phyloP scores from a whole-genome alignment of 768 basidiomycete species.

The Multifurca ochricompacta region DNA sequence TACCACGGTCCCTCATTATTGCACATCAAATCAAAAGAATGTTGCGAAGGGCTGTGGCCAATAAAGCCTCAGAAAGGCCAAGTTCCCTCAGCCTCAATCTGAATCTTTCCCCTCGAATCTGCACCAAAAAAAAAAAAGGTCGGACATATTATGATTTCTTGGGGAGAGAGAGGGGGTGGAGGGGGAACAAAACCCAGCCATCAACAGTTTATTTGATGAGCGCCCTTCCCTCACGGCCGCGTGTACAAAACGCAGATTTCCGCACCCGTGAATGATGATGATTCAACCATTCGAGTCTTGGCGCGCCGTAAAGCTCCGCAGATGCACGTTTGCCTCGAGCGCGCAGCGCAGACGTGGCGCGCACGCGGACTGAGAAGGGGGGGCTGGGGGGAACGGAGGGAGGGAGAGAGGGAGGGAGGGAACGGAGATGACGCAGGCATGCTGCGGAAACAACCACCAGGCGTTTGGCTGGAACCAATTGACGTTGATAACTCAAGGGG shows the following conservation, averaged over 20 bases:
- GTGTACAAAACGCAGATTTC: background rate
- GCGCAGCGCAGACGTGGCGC: conserved; percentile 11
- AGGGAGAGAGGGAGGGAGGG: too few species aligned
- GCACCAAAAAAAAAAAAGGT: background rate
- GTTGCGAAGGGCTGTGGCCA: conserved; percentile 4
- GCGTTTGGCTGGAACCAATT: conserved; percentile 9
- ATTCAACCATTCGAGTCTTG: background rate
- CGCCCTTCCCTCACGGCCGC: background rate
- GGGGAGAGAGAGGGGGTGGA: too few species aligned
- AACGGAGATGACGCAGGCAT: conserved; percentile 20
- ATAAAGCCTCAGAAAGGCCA: too few species aligned
- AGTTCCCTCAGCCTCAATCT: too few species aligned
- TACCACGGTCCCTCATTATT: background rate
- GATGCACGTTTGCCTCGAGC: conserved; percentile 10
- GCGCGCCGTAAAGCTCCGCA: background rate
- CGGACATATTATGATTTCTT: too few species aligned
- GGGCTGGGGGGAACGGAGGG: too few species aligned
- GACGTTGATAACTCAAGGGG: conserved; percentile 1
- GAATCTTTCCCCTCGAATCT: too few species aligned
- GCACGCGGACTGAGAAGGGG: conserved; percentile 6
- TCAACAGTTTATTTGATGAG: background rate
- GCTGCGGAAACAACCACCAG: conserved; percentile 16
- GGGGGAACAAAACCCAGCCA: background rate
- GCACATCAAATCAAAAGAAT: background rate
- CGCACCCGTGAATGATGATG: background rate